A percentile compares a stretch with the other conserved stretches of the same genome.
These are phyloP conservation scores for Sporothrix inflata DNA, from an alignment of 2,329 filamentous ascomycete species.

Conservation along the genomic window DNA sequence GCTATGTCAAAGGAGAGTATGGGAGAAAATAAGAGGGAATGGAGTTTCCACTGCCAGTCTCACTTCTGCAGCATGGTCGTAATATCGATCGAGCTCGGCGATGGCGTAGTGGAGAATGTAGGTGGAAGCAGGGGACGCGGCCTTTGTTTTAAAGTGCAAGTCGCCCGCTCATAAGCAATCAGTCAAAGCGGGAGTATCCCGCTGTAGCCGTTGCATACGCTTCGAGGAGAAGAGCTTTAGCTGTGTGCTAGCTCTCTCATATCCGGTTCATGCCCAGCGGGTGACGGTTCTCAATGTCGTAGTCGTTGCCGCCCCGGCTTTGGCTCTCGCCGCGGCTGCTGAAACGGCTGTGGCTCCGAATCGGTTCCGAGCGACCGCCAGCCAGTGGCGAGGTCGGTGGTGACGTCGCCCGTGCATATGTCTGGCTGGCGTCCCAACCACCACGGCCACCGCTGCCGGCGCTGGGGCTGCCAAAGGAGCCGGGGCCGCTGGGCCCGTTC, in stretches of 20 bases:
- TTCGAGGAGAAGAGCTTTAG: not conserved
- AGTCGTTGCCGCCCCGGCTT: slow-evolving; percentile 26
- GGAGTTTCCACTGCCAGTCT: too few species aligned
- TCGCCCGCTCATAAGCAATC: not conserved
- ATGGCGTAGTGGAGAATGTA: too few species aligned
- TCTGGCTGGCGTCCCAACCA: slow-evolving; percentile 47
- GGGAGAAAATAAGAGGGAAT: too few species aligned
- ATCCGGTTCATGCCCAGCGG: slow-evolving; percentile 62
- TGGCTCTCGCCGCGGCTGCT: slow-evolving; percentile 26
- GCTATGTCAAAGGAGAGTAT: not conserved
- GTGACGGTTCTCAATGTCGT: slow-evolving; percentile 51
- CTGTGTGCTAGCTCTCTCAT: slow-evolving; percentile 36
- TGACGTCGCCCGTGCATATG: slow-evolving; percentile 41
- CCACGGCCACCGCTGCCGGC: slow-evolving; percentile 38
- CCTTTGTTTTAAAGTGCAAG: not conserved
- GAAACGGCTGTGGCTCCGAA: slow-evolving; percentile 31
- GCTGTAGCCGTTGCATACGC: not conserved
- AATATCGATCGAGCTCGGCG: too few species aligned
- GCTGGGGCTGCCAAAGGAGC: slow-evolving; percentile 25
- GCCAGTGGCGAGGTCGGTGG: slow-evolving; percentile 20
- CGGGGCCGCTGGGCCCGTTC: not conserved
- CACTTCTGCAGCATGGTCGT: too few species aligned
- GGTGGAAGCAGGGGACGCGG: not conserved
- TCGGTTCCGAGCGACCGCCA: slow-evolving; percentile 9
- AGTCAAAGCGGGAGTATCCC: not conserved